Base-by-base conservation (phyloP, 805 yeast species). In the Teunomyces stri region DNA sequence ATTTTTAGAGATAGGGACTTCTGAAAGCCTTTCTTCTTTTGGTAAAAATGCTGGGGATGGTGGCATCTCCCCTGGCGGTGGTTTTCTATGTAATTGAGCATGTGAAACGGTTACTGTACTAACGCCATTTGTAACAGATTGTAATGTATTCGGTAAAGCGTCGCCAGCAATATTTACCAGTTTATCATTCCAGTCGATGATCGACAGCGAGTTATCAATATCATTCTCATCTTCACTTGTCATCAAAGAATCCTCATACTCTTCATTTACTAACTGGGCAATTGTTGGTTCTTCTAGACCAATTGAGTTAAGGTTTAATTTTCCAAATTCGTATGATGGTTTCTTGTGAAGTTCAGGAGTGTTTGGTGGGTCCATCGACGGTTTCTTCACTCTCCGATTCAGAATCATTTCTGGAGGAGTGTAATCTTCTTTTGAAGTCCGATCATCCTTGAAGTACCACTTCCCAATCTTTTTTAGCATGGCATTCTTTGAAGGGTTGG, bases 371-470 rank as follows among this genome's bases (percentile, higher is more conserved):
- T 37, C 40, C 12, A n/a, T 13, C 15, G 28, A 13, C 9, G 29
- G 16, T 27, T 37, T 37, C 12, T 37, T 37, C 40, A 22, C 40
- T 56, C 86, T 69, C 58, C 87, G 68, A 22, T 72, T 80, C 37
- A 78, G 70, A n/a, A 84, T 84, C 89, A 84, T 84, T 57, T 83
- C 87, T 0, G 88, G 88, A 0, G 84, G 79, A 5, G 62, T 66
- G 48, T 76, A 74, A 6, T 49, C 54, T 11, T 52, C 57, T 13
- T 49, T 48, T 2, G 43, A 12, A 40, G 25, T 21, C 35, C 59
- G 47, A 18, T 70, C 78, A 46, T 77, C 77, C 30, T 74, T 80
- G 45, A 74, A 75, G 54, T 86, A 86, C 89, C 92, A 84, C 51
- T 78, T 82, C 1, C 87, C 87, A 6, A 87, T 62, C 55, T 81